phyloP scores from a whole-genome alignment of 345 rosid genomes.

The Sonneratia alba region DNA sequence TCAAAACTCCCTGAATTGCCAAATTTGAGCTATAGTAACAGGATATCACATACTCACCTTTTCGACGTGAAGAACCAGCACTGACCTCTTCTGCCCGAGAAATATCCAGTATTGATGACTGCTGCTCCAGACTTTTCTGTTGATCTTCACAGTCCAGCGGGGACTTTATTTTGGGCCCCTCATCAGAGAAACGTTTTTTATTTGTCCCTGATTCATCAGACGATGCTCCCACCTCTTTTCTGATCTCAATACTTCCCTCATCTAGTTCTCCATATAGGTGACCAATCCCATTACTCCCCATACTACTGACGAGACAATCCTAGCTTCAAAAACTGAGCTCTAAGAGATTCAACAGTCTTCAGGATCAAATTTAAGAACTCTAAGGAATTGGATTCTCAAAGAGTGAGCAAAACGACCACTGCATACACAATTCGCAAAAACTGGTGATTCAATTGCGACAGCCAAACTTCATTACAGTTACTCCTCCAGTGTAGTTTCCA shows the following conservation, averaged over 20 bases:
- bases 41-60: slow-evolving; percentile 26
- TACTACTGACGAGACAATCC: slow-evolving; percentile 14
- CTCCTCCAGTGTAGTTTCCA: background rate
- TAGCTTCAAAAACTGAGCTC: background rate
- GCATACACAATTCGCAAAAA: background rate
- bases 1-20: background rate
- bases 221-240: slow-evolving; percentile 14
- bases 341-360: slow-evolving; percentile 1
- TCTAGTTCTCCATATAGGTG: slow-evolving; percentile 34
- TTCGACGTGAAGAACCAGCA: slow-evolving; percentile 20
- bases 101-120: slow-evolving; percentile 23
- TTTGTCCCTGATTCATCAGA: slow-evolving; percentile 5
- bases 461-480: background rate
- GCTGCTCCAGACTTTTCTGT: slow-evolving; percentile 18
- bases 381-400: background rate
- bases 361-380: background rate
- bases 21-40: background rate
- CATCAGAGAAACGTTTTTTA: too few species aligned
- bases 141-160: too few species aligned
- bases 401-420: background rate
- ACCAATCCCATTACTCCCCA: slow-evolving; percentile 45
- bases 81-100: slow-evolving; percentile 10
- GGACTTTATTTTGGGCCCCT: background rate
- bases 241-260: slow-evolving; percentile 20
- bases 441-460: background rate